These are phyloP conservation scores for Backusella morwellensis DNA, from an alignment of 192 early-diverging fungal species.

Conservation along the genomic window DNA sequence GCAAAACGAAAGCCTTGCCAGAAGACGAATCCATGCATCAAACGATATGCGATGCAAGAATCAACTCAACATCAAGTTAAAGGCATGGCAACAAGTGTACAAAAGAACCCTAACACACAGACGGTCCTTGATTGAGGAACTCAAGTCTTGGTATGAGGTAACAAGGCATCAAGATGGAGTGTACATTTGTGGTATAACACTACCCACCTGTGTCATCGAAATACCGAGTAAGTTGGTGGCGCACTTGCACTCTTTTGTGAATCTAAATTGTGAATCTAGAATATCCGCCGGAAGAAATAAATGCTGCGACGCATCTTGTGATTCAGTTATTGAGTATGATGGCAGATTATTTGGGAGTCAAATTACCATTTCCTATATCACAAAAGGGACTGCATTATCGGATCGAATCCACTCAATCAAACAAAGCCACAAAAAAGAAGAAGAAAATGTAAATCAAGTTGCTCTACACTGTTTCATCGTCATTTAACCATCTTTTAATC, in stretches of 20 bases:
- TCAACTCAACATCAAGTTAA: not conserved
- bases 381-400: constrained; percentile 9
- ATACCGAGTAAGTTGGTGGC: constrained; percentile 24
- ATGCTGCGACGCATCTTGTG: constrained; percentile 52
- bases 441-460: constrained; percentile 5
- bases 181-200: constrained; percentile 17
- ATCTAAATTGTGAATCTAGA: not conserved
- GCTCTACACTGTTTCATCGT: constrained; percentile 17
- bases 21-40: not conserved
- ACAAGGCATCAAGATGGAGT: constrained; percentile 23
- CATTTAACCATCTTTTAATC: constrained; percentile 3
- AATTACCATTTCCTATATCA: constrained; percentile 43
- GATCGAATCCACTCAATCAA: not conserved
- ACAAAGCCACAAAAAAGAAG: not conserved
- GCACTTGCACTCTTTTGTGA: not conserved
- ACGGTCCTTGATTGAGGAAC: constrained; percentile 46
- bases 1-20: not conserved
- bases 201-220: constrained; percentile 26
- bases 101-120: constrained; percentile 40
- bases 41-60: not conserved
- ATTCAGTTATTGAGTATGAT: constrained; percentile 49
- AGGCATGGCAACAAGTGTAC: constrained; percentile 40
- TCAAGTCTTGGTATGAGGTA: constrained; percentile 52
- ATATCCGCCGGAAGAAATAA: constrained; percentile 44
- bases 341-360: constrained; percentile 51